Evolutionary conservation across 208 protist species (phyloP), one percentile per base, ranked within the genome.

Genomic region (Wallacemonas sp.): DNA sequence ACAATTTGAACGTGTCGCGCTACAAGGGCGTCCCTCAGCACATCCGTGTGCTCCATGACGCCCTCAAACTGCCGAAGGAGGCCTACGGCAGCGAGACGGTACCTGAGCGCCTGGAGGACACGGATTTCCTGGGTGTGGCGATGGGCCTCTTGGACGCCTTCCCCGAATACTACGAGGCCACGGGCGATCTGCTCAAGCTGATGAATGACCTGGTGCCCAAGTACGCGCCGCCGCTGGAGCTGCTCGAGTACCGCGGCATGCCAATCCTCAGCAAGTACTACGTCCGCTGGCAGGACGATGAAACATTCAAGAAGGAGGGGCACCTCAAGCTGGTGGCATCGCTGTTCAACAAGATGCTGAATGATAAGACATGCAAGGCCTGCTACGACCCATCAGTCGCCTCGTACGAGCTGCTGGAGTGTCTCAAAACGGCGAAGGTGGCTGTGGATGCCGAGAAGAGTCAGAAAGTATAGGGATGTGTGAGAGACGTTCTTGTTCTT

Each of bases 21-120:
- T 96, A 93, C 76, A 96, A 96, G 73, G 91, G 87, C 21, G 58
- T 96, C 19, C 91, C 91, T 29, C 91, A 96, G 70, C 91, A 96
- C 74, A 74, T 96, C 32, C 85, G 91, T 12, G 72, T 96, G 1
- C 70, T 94, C 19, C 81, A 87, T 70, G 91, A 96, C 60, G 80
- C 79, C 9, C 80, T 89, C 65, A 48, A 60, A 30, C 80, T 93
- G 21, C 90, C 90, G 12, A 74, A 67, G 44, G 73, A 72, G 39
- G 76, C 73, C 11, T 21, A 62, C 23, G 85, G 85, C 4, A 55
- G 26, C 19, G 56, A 69, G 49, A 63, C 72, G 19, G 67, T 86
- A 21, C 77, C 84, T 44, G 32, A 64, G 11, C 84, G 77, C 24
- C 77, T 95, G 33, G 76, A 90, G 48, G 83, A 93, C 36, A 87